Conservation (phyloP, 2,329 filamentous ascomycete genomes). For the Claviceps sp. region DNA sequence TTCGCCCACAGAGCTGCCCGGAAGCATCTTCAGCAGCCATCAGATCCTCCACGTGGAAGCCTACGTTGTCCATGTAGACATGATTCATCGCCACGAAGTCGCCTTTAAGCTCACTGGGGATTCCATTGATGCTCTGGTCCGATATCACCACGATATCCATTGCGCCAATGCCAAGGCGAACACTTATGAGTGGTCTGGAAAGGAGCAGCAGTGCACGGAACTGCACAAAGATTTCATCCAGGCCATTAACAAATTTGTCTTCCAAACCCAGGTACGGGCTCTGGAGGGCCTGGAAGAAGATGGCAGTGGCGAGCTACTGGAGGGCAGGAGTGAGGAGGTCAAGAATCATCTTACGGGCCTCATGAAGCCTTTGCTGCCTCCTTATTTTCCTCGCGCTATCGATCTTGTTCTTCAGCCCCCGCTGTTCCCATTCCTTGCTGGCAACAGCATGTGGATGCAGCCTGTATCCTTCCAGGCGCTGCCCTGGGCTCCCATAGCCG, state of each 20-base stretch:
- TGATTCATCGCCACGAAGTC: conserved; percentile 94
- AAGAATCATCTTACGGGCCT: conserved; percentile 74
- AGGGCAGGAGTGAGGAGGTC: conserved; percentile 85
- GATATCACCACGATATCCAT: conserved; percentile 94
- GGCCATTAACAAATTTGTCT: conserved; percentile 94
- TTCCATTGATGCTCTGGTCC: conserved; percentile 82
- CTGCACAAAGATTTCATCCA: conserved; percentile 94
- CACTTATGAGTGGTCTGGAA: conserved; percentile 92
- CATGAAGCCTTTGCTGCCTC: conserved; percentile 76
- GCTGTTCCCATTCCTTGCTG: conserved; percentile 64
- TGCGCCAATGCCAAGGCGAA: conserved; percentile 78
- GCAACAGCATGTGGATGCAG: conserved; percentile 71
- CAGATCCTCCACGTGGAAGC: conserved; percentile 88
- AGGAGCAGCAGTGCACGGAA: conserved; percentile 93
- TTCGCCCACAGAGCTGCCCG: conserved; percentile 68
- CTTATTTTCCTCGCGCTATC: conserved; percentile 67
- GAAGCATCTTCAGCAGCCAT: conserved; percentile 75
- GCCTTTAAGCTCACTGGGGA: conserved; percentile 95
- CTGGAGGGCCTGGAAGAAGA: conserved; percentile 95
- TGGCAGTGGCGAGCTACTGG: conserved; percentile 82
- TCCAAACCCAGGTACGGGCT: conserved; percentile 73
- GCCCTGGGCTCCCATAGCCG: conserved; percentile 67
- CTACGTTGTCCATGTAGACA: conserved; percentile 97
- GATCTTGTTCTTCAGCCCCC: conserved; percentile 80
- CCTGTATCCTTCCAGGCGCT: conserved; percentile 54